phyloP scores from a whole-genome alignment of 371 early-diverging fungal genomes.

The Lichtheimia corymbifera region DNA sequence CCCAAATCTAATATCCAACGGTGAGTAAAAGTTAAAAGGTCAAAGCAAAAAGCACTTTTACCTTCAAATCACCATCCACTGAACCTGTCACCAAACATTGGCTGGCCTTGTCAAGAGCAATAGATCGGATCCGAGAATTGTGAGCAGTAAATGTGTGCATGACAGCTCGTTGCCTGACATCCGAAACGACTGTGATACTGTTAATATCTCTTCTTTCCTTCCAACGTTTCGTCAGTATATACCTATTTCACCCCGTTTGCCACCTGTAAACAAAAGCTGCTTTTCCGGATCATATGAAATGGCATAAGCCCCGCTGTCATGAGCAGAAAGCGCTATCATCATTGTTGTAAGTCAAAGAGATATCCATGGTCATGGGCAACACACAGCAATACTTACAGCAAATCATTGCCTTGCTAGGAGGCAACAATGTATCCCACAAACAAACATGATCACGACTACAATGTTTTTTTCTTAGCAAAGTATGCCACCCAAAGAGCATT shows the following conservation, averaged over 20 bases:
- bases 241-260: slow-evolving; percentile 79
- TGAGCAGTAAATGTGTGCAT: slow-evolving; percentile 77
- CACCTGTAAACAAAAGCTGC: slow-evolving; percentile 71
- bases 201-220: not conserved
- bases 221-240: slow-evolving; percentile 5
- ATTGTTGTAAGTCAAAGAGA: not conserved
- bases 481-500: not conserved
- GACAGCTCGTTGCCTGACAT: slow-evolving; percentile 69
- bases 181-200: slow-evolving; percentile 61
- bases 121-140: slow-evolving; percentile 65
- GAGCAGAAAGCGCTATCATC: slow-evolving; percentile 39
- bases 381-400: slow-evolving; percentile 45
- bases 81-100: slow-evolving; percentile 66
- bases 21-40: not conserved
- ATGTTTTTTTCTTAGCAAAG: not conserved
- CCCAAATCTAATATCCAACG: slow-evolving; percentile 60
- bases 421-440: slow-evolving; percentile 79
- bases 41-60: slow-evolving; percentile 13
- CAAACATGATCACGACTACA: slow-evolving; percentile 60
- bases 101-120: slow-evolving; percentile 63
- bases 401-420: slow-evolving; percentile 59
- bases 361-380: not conserved
- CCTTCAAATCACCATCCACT: slow-evolving; percentile 62
- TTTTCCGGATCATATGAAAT: slow-evolving; percentile 64
- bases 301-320: slow-evolving; percentile 68